phyloP scores from a whole-genome alignment of 306 rosid species.

The Medicago lupulina region DNA sequence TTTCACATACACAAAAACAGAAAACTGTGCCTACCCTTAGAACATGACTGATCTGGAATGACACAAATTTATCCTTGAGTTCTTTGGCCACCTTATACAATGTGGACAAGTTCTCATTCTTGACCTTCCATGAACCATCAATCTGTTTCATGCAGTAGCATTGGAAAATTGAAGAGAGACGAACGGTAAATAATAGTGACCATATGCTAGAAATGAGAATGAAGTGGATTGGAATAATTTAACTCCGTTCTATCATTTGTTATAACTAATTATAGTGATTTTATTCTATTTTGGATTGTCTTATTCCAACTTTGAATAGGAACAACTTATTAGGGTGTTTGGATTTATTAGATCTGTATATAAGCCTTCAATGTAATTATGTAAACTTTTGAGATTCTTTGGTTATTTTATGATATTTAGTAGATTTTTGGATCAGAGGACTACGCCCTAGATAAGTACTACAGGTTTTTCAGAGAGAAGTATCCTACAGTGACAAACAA shows the following conservation, averaged over 20 bases:
- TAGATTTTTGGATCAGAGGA: neutral
- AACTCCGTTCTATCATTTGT: neutral
- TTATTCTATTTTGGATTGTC: slow-evolving; percentile 20
- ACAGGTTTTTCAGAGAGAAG: neutral
- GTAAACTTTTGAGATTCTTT: neutral
- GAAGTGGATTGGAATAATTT: neutral
- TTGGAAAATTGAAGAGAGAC: slow-evolving; percentile 30
- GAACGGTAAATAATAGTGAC: slow-evolving; percentile 27
- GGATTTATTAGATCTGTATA: slow-evolving; percentile 12
- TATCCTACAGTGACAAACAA: neutral
- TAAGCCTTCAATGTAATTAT: neutral
- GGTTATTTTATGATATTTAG: too few relatives aligned
- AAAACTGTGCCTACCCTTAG: slow-evolving; percentile 73
- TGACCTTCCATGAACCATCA: slow-evolving; percentile 84
- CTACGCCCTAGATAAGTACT: neutral
- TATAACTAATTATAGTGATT: neutral
- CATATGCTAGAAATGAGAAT: slow-evolving; percentile 28
- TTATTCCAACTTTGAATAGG: slow-evolving; percentile 1
- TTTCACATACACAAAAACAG: slow-evolving; percentile 12
- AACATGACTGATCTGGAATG: slow-evolving; percentile 83
- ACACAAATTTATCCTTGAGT: slow-evolving; percentile 73
- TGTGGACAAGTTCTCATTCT: slow-evolving; percentile 61
- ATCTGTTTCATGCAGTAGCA: slow-evolving; percentile 59
- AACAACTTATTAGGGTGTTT: slow-evolving; percentile 27
- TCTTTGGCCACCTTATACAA: slow-evolving; percentile 70